These are phyloP conservation scores for Exophiala sp. DNA, from an alignment of 2,329 filamentous ascomycete species.

Conservation along the genomic window DNA sequence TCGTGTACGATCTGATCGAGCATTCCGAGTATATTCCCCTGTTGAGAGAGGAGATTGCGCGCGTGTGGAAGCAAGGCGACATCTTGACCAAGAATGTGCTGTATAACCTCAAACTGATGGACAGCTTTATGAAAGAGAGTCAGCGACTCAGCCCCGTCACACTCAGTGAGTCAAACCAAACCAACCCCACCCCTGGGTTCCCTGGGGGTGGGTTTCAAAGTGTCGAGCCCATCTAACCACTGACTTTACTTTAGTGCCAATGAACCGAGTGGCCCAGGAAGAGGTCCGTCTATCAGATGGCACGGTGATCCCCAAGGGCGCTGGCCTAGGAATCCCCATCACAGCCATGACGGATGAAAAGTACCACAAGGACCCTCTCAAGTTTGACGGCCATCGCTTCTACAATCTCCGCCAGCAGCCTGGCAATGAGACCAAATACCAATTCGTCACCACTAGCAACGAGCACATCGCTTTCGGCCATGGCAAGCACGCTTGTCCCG, in stretches of 20 bases:
- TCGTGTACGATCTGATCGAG: constrained; percentile 50
- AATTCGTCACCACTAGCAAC: constrained; percentile 32
- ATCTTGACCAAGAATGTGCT: constrained; percentile 34
- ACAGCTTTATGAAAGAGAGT: constrained; percentile 35
- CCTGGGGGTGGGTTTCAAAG: too few species aligned
- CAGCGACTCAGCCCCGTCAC: constrained; percentile 3
- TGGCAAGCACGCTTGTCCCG: constrained; percentile 35
- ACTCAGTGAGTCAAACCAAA: not conserved
- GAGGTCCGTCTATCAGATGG: not conserved
- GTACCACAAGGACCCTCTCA: constrained; percentile 4
- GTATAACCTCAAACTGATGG: constrained; percentile 34
- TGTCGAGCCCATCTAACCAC: too few species aligned
- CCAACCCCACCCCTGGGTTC: not conserved
- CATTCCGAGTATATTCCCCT: constrained; percentile 48
- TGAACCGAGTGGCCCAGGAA: not conserved
- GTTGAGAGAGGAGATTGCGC: constrained; percentile 48
- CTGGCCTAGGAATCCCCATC: not conserved
- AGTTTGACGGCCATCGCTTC: constrained; percentile 33
- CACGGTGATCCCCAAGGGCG: not conserved
- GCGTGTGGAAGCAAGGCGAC: constrained; percentile 40
- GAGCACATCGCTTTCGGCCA: constrained; percentile 36
- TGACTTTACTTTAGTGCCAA: constrained; percentile 7
- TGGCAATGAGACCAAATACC: constrained; percentile 31
- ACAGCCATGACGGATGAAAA: constrained; percentile 13
- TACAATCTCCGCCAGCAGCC: constrained; percentile 32